Evolutionary conservation across 257 asterid genomes (phyloP).

Genomic region (Nicotiana attenuata): DNA sequence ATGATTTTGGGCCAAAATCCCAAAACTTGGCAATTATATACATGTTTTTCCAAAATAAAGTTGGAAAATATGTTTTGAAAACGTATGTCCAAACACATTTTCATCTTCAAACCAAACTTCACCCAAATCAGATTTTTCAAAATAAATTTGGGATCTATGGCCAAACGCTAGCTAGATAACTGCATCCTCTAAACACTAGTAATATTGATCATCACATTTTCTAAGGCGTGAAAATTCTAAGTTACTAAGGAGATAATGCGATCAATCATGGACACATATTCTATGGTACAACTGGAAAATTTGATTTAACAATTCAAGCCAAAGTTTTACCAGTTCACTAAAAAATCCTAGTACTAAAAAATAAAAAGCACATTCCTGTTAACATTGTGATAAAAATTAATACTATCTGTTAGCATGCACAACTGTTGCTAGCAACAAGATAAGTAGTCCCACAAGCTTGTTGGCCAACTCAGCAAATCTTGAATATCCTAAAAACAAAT

Average conservation of each 20-base stretch:
- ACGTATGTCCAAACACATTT: too few species aligned
- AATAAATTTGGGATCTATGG: too few species aligned
- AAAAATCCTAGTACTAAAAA: background rate
- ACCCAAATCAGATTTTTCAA: too few species aligned
- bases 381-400: background rate
- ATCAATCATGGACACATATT: background rate
- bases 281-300: too few species aligned
- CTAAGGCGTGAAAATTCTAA: background rate
- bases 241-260: background rate
- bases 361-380: background rate
- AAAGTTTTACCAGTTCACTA: too few species aligned
- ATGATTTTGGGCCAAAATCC: too few species aligned
- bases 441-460: background rate
- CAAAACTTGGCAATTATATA: too few species aligned
- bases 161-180: too few species aligned
- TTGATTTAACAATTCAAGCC: too few species aligned
- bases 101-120: too few species aligned
- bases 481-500: background rate
- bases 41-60: too few species aligned
- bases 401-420: background rate
- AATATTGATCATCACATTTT: background rate
- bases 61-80: too few species aligned
- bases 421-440: background rate
- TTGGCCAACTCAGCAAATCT: background rate
- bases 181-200: background rate